Percentiles rank a stretch among this genome's conserved stretches.
Conservation (phyloP, 306 rosid genomes). For the Vigna angularis region DNA sequence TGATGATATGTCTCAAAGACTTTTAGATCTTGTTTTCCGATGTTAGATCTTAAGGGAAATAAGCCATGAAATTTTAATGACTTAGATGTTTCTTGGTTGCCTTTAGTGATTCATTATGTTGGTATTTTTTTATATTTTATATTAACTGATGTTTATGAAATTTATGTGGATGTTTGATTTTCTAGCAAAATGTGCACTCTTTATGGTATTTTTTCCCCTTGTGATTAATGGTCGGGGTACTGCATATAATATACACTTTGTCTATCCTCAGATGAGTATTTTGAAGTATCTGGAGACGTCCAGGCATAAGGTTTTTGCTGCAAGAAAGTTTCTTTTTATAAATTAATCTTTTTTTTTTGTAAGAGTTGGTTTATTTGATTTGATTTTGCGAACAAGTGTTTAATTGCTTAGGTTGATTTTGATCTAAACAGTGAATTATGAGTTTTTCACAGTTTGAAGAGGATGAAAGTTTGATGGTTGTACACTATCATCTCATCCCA, state of each 20-base stretch:
- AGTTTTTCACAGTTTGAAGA: no score
- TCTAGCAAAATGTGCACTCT: neutral
- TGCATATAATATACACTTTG: constrained; percentile 5
- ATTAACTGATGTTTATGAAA: neutral
- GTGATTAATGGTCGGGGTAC: constrained; percentile 11
- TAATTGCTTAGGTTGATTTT: no score
- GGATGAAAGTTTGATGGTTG: no score
- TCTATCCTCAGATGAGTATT: constrained; percentile 51
- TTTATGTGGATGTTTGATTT: constrained; percentile 8
- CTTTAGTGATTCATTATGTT: neutral
- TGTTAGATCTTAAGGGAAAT: constrained; percentile 7
- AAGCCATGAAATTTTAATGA: neutral
- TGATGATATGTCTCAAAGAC: constrained; percentile 41
- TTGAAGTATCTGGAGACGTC: constrained; percentile 50
- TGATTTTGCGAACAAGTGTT: no score
- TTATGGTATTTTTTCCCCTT: constrained; percentile 9
- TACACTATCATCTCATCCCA: no score
- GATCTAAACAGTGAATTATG: no score
- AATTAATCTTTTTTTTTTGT: no score
- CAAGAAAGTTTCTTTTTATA: constrained; percentile 38
- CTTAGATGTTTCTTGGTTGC: constrained; percentile 8
- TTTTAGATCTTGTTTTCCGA: neutral
- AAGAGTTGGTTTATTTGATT: no score
- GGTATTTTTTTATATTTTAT: neutral
- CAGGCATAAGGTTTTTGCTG: constrained; percentile 37